phyloP scores from a whole-genome alignment of 108 stramenopile species.

The Stephanodiscus minutulus region DNA sequence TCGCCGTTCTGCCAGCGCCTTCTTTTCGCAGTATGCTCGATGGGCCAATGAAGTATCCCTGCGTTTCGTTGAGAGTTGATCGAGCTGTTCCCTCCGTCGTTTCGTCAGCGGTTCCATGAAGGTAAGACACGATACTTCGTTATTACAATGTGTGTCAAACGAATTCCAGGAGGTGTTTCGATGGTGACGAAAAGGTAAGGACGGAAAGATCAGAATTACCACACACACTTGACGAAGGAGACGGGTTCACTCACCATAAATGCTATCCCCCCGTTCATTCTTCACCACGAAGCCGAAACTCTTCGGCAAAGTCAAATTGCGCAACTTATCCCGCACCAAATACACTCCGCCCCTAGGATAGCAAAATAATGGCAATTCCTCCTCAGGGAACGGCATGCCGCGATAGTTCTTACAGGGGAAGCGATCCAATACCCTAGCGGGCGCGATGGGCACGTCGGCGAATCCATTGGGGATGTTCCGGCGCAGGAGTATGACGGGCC shows the following conservation, averaged over 20 bases:
- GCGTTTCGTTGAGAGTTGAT: slow-evolving; percentile 57
- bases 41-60: slow-evolving; percentile 68
- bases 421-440: slow-evolving; percentile 74
- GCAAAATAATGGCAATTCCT: slow-evolving; percentile 90
- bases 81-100: slow-evolving; percentile 56
- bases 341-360: slow-evolving; percentile 80
- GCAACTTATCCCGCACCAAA: slow-evolving; percentile 63
- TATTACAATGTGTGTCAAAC: not conserved
- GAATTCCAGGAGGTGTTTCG: too few species aligned
- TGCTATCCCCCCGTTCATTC: slow-evolving; percentile 86
- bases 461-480: slow-evolving; percentile 78
- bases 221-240: not conserved
- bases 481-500: slow-evolving; percentile 48
- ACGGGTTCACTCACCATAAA: slow-evolving; percentile 45
- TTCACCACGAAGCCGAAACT: slow-evolving; percentile 91
- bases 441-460: slow-evolving; percentile 72
- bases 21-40: slow-evolving; percentile 56
- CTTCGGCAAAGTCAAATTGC: slow-evolving; percentile 68
- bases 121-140: slow-evolving; percentile 76
- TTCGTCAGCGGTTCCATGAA: slow-evolving; percentile 82
- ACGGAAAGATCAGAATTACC: not conserved
- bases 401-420: slow-evolving; percentile 87
- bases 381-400: slow-evolving; percentile 82
- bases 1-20: slow-evolving; percentile 10
- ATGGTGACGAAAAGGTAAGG: too few species aligned